Conservation (phyloP, 2,329 filamentous ascomycete genomes). For the Fusarium globosum region DNA sequence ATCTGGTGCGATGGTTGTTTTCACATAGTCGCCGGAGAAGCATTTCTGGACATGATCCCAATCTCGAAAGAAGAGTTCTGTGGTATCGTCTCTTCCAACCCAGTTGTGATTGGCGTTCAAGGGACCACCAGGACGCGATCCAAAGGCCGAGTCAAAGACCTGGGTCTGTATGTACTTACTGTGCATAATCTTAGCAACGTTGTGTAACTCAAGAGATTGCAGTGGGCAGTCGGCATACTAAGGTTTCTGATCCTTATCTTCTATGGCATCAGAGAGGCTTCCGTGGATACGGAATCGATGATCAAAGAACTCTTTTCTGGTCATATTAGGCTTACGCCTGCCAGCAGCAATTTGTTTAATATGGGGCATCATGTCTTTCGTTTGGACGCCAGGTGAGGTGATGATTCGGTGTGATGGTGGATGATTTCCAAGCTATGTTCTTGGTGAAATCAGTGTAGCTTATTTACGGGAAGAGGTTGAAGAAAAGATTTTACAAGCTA, state of each 20-base stretch:
- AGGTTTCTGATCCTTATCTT: not conserved
- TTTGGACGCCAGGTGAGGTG: not conserved
- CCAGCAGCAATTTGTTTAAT: not conserved
- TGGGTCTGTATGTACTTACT: not conserved
- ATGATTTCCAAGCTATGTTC: not conserved
- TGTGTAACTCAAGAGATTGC: accelerated
- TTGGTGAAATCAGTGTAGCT: not conserved
- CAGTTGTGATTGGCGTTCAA: not conserved
- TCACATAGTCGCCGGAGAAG: not conserved
- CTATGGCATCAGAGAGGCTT: not conserved
- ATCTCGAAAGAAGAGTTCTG: not conserved
- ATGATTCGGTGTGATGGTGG: not conserved
- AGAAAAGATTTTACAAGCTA: not conserved
- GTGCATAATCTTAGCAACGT: not conserved
- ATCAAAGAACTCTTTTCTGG: not conserved
- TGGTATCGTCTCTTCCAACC: not conserved
- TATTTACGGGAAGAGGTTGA: not conserved
- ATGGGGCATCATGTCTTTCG: not conserved
- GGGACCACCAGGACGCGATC: accelerated
- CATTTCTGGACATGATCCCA: not conserved
- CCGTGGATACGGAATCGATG: not conserved
- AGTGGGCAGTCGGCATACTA: not conserved
- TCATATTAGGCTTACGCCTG: not conserved
- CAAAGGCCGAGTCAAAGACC: not conserved
- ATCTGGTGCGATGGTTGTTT: not conserved